phyloP scores from a whole-genome alignment of 768 basidiomycete genomes.

The Brasilioporus rufonigricans region DNA sequence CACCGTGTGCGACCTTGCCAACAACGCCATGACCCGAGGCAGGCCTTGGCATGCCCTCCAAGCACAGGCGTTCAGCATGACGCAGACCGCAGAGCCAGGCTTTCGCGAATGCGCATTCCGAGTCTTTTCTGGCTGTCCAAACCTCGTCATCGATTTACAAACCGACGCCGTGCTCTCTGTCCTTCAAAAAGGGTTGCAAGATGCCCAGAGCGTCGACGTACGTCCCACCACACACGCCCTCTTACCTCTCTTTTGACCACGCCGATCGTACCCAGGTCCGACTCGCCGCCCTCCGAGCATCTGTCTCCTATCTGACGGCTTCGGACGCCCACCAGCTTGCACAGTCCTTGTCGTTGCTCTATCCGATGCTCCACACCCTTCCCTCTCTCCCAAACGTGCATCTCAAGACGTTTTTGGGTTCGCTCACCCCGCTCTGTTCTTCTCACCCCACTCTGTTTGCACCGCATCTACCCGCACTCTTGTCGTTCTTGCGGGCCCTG shows the following conservation, averaged over 20 bases:
- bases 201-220: slow-evolving; percentile 62
- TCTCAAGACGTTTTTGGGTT: slow-evolving; percentile 63
- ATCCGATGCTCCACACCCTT: slow-evolving; percentile 74
- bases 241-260: neutral
- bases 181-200: slow-evolving; percentile 67
- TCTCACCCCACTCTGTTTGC: slow-evolving; percentile 71
- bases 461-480: slow-evolving; percentile 64
- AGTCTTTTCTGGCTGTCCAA: slow-evolving; percentile 72
- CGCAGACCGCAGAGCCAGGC: slow-evolving; percentile 30
- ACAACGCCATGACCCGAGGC: slow-evolving; percentile 70
- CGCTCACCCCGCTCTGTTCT: slow-evolving; percentile 68
- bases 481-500: slow-evolving; percentile 67
- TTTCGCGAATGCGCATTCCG: slow-evolving; percentile 64
- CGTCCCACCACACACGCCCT: slow-evolving; percentile 22
- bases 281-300: slow-evolving; percentile 67
- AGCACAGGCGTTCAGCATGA: slow-evolving; percentile 67
- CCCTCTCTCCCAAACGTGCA: slow-evolving; percentile 52
- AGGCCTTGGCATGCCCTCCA: slow-evolving; percentile 83
- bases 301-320: slow-evolving; percentile 64
- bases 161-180: slow-evolving; percentile 65
- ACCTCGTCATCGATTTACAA: slow-evolving; percentile 74
- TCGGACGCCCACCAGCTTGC: slow-evolving; percentile 60
- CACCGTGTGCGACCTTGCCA: slow-evolving; percentile 73
- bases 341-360: slow-evolving; percentile 58
- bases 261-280: slow-evolving; percentile 50